Evolutionary conservation across 306 rosid genomes (phyloP).

Genomic region (Myrica gale): DNA sequence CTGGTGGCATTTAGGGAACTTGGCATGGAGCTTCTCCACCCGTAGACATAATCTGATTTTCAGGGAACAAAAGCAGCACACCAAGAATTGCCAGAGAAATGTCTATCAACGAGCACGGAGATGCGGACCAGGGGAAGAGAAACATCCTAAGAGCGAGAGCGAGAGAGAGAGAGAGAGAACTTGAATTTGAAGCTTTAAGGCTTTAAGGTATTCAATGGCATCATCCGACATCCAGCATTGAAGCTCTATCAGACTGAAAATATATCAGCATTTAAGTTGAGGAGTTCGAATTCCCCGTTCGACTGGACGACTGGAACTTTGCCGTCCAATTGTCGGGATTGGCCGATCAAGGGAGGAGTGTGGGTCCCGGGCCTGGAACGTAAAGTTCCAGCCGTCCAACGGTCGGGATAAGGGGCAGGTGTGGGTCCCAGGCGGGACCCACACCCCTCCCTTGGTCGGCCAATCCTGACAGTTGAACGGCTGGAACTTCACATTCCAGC

Average conservation of each 20-base stretch:
- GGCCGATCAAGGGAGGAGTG: too few species aligned
- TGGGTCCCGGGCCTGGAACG: too few species aligned
- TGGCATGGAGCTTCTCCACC: neutral
- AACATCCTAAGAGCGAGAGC: too few species aligned
- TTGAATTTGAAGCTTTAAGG: constrained; percentile 90
- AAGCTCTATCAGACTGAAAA: constrained; percentile 85
- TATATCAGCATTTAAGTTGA: constrained; percentile 15
- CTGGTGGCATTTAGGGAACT: neutral
- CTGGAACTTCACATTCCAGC: too few species aligned
- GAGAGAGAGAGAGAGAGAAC: constrained; percentile 32
- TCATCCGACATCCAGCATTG: constrained; percentile 82
- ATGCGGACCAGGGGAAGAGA: neutral
- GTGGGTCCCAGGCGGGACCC: too few species aligned
- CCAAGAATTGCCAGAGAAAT: neutral
- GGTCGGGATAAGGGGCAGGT: too few species aligned
- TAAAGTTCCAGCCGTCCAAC: too few species aligned
- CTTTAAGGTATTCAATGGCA: constrained; percentile 83
- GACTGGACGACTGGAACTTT: too few species aligned
- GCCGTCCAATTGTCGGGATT: too few species aligned
- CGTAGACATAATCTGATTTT: neutral
- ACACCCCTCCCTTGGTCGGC: too few species aligned
- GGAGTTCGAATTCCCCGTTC: too few species aligned
- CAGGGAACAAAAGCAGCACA: neutral
- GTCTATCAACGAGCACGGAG: neutral
- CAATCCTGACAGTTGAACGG: too few species aligned